Evolutionary conservation across 345 rosid species (phyloP).

Genomic region (Gossypium australe): DNA sequence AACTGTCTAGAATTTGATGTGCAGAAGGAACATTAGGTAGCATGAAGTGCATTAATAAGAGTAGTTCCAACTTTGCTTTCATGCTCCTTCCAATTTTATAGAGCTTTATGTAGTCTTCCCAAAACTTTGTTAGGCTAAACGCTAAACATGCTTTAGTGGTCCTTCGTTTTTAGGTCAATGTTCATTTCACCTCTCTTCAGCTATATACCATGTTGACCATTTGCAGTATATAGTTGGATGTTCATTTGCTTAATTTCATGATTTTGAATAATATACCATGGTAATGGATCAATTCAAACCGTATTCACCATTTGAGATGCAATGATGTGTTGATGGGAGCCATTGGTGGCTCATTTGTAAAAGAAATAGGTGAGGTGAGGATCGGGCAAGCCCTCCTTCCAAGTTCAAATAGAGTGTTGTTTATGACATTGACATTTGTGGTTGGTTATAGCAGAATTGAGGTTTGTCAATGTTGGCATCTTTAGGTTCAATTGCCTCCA

Average conservation of each 20-base stretch:
- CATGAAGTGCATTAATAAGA: background rate
- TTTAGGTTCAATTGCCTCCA: background rate
- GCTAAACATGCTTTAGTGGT: background rate
- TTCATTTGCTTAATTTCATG: background rate
- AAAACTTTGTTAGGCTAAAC: background rate
- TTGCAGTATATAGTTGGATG: background rate
- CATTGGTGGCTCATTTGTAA: background rate
- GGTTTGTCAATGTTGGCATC: background rate
- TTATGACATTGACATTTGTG: background rate
- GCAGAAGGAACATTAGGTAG: background rate
- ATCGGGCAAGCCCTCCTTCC: background rate
- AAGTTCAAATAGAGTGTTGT: background rate
- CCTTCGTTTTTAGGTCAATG: too few species aligned
- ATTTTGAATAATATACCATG: background rate
- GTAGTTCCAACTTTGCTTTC: background rate
- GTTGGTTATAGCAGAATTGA: background rate
- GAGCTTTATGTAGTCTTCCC: background rate
- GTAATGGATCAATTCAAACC: background rate
- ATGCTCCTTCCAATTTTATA: background rate
- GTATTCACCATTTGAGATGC: background rate
- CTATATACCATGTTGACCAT: background rate
- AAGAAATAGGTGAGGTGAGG: background rate
- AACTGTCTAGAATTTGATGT: background rate
- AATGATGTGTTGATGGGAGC: background rate
- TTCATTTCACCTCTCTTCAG: too few species aligned